Conservation (phyloP, 2,329 filamentous ascomycete species). For the Aspergillus ochraceoroseus region DNA sequence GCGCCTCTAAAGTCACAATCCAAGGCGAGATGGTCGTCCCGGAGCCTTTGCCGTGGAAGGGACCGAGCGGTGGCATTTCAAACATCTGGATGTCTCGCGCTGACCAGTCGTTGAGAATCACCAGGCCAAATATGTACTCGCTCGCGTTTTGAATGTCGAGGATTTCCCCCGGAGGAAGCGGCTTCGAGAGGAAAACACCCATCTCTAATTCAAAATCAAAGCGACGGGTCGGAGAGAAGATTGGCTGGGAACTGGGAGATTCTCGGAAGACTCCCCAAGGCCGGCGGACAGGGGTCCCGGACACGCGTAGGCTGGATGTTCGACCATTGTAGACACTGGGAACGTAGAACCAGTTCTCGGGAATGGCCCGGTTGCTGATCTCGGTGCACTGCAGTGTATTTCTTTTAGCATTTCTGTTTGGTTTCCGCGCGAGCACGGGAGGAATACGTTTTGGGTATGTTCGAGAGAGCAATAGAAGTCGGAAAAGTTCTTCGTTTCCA, state of each 20-base stretch:
- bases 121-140: constrained; percentile 59
- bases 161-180: constrained; percentile 36
- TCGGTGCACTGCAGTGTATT: constrained; percentile 11
- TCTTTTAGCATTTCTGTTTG: neutral
- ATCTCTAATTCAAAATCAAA: constrained; percentile 52
- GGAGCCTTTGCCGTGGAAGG: constrained; percentile 57
- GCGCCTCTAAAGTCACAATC: constrained; percentile 55
- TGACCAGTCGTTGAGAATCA: constrained; percentile 58
- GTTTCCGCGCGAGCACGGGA: neutral
- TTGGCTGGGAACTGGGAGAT: neutral
- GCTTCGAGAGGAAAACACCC: constrained; percentile 44
- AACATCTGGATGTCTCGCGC: constrained; percentile 57
- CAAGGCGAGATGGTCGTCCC: constrained; percentile 57
- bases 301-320: constrained; percentile 15
- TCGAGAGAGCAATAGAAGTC: constrained; percentile 21
- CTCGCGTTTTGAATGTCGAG: constrained; percentile 42
- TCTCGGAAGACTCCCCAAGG: constrained; percentile 13
- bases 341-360: constrained; percentile 14
- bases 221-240: constrained; percentile 37
- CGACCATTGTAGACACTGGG: constrained; percentile 19
- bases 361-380: neutral
- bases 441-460: constrained; percentile 16
- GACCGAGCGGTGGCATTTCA: constrained; percentile 57
- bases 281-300: constrained; percentile 10
- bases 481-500: constrained; percentile 18